phyloP scores from a whole-genome alignment of 306 rosid genomes.

The Vigna unguiculata region DNA sequence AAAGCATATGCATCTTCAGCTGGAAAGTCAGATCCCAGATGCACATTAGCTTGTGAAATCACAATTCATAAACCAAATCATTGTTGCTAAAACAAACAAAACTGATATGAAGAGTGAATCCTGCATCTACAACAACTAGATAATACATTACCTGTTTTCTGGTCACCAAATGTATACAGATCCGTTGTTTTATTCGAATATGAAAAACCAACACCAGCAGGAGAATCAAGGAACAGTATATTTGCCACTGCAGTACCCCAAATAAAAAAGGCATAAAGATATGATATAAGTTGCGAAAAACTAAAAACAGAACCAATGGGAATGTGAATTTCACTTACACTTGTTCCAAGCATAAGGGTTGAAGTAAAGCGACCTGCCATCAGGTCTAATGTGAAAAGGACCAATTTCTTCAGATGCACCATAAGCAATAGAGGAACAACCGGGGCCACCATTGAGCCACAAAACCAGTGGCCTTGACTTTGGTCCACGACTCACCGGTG shows the following conservation, averaged over 20 bases:
- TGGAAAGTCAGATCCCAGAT: constrained; percentile 54
- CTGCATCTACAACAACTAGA: constrained; percentile 25
- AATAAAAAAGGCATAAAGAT: constrained; percentile 3
- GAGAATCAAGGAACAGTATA: constrained; percentile 89
- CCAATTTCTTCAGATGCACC: constrained; percentile 97
- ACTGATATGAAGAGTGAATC: constrained; percentile 17
- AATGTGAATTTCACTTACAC: constrained; percentile 55
- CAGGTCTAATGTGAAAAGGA: constrained; percentile 82
- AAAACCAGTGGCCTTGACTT: constrained; percentile 82
- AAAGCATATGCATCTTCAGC: constrained; percentile 90
- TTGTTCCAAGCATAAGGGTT: constrained; percentile 96
- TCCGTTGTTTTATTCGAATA: constrained; percentile 80
- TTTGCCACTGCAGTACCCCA: constrained; percentile 79
- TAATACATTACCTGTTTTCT: constrained; percentile 74
- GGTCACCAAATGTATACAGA: constrained; percentile 83
- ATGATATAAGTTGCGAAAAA: background rate
- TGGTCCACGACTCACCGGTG: constrained; percentile 66
- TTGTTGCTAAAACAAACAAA: constrained; percentile 36
- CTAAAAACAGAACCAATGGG: background rate
- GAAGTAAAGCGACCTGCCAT: constrained; percentile 82
- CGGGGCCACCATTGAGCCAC: constrained; percentile 99
- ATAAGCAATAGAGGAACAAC: constrained; percentile 97
- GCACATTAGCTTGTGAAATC: constrained; percentile 25
- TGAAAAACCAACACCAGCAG: constrained; percentile 98
- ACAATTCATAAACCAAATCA: background rate